Conservation (phyloP, 495 filamentous ascomycete species). For the Glonium stellatum region DNA sequence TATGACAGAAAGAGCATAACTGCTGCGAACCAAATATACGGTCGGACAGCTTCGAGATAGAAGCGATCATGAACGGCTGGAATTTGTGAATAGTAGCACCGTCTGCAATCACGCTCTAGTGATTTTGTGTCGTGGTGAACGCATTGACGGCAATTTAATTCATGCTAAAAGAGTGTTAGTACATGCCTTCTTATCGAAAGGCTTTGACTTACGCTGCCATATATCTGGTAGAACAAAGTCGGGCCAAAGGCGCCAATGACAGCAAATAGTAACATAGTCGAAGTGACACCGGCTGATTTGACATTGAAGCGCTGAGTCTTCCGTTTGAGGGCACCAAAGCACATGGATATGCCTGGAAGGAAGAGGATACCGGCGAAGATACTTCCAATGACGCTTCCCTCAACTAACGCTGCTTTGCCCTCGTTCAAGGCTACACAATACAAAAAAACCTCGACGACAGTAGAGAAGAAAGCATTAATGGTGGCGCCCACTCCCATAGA, state of each 20-base stretch:
- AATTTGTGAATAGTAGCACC: conserved; percentile 87
- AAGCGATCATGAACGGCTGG: conserved; percentile 82
- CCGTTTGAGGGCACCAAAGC: conserved; percentile 93
- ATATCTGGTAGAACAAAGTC: conserved; percentile 98
- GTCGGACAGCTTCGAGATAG: conserved; percentile 80
- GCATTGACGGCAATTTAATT: conserved; percentile 83
- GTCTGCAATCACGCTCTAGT: conserved; percentile 63
- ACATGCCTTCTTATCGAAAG: not conserved
- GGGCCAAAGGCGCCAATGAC: conserved; percentile 96
- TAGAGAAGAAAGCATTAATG: conserved; percentile 99
- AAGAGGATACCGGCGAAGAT: conserved; percentile 97
- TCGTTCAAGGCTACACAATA: conserved; percentile 93
- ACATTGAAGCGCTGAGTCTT: conserved; percentile 99
- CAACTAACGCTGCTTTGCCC: conserved; percentile 87
- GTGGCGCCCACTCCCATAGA: conserved; percentile 99
- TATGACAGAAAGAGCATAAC: conserved; percentile 86
- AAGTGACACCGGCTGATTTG: conserved; percentile 92
- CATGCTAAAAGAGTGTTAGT: conserved; percentile 57
- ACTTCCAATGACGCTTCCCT: conserved; percentile 94
- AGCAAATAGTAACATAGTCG: conserved; percentile 96
- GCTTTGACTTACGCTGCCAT: conserved; percentile 69
- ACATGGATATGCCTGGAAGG: conserved; percentile 96
- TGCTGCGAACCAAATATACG: conserved; percentile 85
- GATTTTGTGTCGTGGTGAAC: conserved; percentile 40
- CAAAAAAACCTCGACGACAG: conserved; percentile 93